Conservation (phyloP, 352 stramenopile species). For the Thraustotheca clavata region DNA sequence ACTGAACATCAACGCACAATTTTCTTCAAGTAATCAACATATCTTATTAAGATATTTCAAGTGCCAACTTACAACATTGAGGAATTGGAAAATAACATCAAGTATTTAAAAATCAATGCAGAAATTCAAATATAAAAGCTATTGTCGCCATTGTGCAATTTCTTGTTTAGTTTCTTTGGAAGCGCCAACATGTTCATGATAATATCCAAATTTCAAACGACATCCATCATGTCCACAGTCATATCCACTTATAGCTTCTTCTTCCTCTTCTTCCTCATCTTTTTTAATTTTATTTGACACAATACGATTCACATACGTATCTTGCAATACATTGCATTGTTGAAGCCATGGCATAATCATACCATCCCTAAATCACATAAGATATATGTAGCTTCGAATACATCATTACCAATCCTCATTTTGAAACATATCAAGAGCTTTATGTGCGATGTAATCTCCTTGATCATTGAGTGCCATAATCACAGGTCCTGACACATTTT, state of each 20-base stretch:
- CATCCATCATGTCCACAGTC: slow-evolving; percentile 15
- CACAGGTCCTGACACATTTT: not conserved
- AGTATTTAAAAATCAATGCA: not conserved
- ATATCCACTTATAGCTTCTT: not conserved
- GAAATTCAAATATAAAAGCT: not conserved
- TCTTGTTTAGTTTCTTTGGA: slow-evolving; percentile 10
- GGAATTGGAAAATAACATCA: not conserved
- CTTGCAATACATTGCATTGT: slow-evolving; percentile 11
- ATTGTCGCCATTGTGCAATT: slow-evolving; percentile 11
- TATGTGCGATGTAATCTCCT: slow-evolving; percentile 12
- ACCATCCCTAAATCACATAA: not conserved
- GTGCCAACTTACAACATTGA: too few relatives aligned
- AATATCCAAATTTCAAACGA: slow-evolving; percentile 14
- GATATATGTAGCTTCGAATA: not conserved
- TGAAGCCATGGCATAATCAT: slow-evolving; percentile 9
- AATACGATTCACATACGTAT: not conserved
- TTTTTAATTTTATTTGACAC: not conserved
- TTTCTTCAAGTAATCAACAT: too few relatives aligned
- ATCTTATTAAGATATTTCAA: too few relatives aligned
- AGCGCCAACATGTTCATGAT: slow-evolving; percentile 18
- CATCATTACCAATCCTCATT: slow-evolving; percentile 8
- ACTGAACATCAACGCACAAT: too few relatives aligned
- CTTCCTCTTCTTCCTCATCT: not conserved
- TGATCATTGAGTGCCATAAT: not conserved
- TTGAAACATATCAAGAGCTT: not conserved